Conservation (phyloP, 495 filamentous ascomycete genomes). For the Viridothelium virens region DNA sequence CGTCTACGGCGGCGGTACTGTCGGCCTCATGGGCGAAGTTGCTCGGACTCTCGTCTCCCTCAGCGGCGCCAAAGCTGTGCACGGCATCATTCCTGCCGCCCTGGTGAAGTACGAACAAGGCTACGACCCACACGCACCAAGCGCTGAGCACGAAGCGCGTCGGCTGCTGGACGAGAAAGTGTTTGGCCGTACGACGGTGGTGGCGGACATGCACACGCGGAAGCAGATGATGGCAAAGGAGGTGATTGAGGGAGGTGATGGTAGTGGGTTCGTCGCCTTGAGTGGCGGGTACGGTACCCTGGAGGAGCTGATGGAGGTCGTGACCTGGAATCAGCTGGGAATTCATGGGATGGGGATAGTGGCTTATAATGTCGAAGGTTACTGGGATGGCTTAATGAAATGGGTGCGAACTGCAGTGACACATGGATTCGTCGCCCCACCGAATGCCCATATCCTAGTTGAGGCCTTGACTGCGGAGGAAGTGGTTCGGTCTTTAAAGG, state of each 20-base stretch:
- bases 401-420: conserved; percentile 77
- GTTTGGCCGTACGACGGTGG: conserved; percentile 79
- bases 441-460: conserved; percentile 65
- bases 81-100: conserved; percentile 84
- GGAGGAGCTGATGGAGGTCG: conserved; percentile 94
- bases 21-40: conserved; percentile 89
- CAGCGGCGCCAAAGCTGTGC: conserved; percentile 72
- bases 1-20: conserved; percentile 91
- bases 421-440: conserved; percentile 63
- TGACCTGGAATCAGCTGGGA: conserved; percentile 95
- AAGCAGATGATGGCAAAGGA: conserved; percentile 87
- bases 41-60: conserved; percentile 80
- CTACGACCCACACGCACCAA: conserved; percentile 38
- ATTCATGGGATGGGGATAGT: conserved; percentile 80
- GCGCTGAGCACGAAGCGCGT: conserved; percentile 32
- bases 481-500: conserved; percentile 57
- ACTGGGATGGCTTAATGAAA: conserved; percentile 74
- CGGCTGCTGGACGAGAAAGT: conserved; percentile 52
- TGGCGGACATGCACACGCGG: conserved; percentile 89
- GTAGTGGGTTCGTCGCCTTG: conserved; percentile 83
- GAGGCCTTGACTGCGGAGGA: conserved; percentile 66
- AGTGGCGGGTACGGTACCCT: conserved; percentile 89
- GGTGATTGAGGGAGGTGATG: conserved; percentile 70
- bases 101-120: conserved; percentile 75
- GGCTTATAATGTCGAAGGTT: conserved; percentile 78